Evolutionary conservation across 805 yeast species (phyloP).

Genomic region (Saccharomyces jurei): DNA sequence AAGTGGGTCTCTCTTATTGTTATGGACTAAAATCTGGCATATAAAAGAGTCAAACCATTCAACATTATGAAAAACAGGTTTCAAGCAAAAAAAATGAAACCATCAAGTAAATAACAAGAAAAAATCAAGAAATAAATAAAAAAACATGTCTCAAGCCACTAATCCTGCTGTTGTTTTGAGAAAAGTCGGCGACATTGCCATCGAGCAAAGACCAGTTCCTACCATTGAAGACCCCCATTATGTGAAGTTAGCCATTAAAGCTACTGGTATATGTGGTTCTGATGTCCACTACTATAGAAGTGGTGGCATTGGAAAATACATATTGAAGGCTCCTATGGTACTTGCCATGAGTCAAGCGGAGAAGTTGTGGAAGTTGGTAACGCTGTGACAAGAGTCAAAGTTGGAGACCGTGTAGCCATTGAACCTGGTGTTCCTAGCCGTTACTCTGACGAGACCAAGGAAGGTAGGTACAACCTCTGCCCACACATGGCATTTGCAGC

Average conservation of each 20-base stretch:
- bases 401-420: conserved; percentile 81
- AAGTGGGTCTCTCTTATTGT: too few relatives aligned
- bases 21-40: too few relatives aligned
- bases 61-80: too few relatives aligned
- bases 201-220: conserved; percentile 67
- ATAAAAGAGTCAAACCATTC: too few relatives aligned
- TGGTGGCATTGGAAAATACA: conserved; percentile 72
- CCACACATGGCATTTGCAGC: conserved; percentile 88
- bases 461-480: conserved; percentile 75
- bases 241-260: conserved; percentile 67
- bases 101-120: too few relatives aligned
- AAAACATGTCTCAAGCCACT: background rate
- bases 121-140: too few relatives aligned
- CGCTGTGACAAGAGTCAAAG: conserved; percentile 53
- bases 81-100: too few relatives aligned
- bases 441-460: conserved; percentile 63
- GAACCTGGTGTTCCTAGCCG: conserved; percentile 88
- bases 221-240: conserved; percentile 51
- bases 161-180: conserved; percentile 49
- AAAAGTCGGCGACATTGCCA: conserved; percentile 52
- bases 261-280: conserved; percentile 84
- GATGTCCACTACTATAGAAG: conserved; percentile 77
- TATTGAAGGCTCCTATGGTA: conserved; percentile 71
- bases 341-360: conserved; percentile 82
- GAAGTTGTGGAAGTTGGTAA: conserved; percentile 63